Evolutionary conservation across 192 early-diverging fungal genomes (phyloP).

Genomic region (Haplosporangium gracile): DNA sequence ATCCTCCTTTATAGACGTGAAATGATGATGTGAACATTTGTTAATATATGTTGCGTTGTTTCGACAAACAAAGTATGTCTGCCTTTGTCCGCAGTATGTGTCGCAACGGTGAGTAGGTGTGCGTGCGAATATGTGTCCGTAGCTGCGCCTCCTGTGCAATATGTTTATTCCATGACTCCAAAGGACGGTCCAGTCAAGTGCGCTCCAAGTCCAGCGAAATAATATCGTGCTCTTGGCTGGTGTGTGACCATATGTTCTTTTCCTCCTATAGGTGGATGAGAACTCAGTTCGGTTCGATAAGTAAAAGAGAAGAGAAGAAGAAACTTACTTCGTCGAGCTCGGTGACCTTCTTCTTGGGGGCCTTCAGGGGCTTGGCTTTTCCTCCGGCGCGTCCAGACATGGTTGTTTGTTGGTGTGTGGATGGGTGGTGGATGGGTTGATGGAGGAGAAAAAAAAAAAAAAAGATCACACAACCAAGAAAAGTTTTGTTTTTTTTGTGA

Average conservation of each 20-base stretch:
- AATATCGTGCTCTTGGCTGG: neutral
- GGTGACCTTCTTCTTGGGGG: constrained; percentile 74
- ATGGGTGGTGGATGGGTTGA: constrained; percentile 18
- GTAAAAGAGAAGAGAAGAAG: neutral
- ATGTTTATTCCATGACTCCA: neutral
- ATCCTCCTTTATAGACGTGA: constrained; percentile 66
- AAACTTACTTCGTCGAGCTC: constrained; percentile 74
- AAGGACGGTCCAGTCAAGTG: neutral
- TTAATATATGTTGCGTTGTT: neutral
- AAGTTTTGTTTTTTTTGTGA: neutral
- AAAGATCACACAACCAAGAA: neutral
- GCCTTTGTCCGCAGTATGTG: neutral
- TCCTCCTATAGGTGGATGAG: neutral
- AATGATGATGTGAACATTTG: neutral
- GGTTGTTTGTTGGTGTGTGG: constrained; percentile 8
- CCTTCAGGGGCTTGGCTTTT: constrained; percentile 92
- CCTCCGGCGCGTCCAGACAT: constrained; percentile 72
- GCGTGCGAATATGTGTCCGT: neutral
- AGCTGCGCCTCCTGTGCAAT: neutral
- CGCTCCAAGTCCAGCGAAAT: neutral
- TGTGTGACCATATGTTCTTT: too few relatives aligned
- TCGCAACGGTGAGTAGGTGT: neutral
- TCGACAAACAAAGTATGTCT: neutral
- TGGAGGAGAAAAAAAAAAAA: constrained; percentile 6
- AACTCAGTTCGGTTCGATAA: neutral